A percentile compares a stretch with the other conserved stretches of the same genome.
Conservation (phyloP, 257 asterid species). For the Solanum stenotomum region DNA sequence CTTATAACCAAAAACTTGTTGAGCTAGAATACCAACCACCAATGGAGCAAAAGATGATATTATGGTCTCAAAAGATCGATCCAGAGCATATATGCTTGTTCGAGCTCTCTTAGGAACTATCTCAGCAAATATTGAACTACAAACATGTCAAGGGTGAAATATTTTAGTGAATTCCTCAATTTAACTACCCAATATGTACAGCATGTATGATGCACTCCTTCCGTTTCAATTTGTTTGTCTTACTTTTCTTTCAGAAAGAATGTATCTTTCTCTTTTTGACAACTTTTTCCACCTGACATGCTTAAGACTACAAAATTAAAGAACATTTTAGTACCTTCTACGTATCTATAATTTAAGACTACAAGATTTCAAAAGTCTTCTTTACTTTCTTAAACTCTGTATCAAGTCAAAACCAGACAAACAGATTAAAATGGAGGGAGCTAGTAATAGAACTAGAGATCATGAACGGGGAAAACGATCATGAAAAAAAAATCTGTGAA, state of each 20-base stretch:
- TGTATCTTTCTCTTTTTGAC: background rate
- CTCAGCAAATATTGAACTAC: conserved; percentile 10
- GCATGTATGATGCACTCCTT: background rate
- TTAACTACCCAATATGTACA: background rate
- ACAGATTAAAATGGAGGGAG: background rate
- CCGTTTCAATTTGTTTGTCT: background rate
- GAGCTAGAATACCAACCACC: conserved; percentile 43
- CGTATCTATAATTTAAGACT: background rate
- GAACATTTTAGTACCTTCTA: background rate
- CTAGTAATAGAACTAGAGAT: background rate
- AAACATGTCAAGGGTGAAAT: background rate
- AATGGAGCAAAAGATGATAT: conserved; percentile 85
- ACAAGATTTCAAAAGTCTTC: background rate
- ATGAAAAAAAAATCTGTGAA: background rate
- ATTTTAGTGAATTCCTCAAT: background rate
- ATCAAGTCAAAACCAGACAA: background rate
- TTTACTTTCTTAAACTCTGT: background rate
- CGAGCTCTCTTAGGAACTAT: conserved; percentile 2
- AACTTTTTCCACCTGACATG: background rate
- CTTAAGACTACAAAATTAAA: background rate
- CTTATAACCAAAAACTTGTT: conserved; percentile 61
- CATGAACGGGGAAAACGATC: background rate
- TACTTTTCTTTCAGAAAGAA: background rate
- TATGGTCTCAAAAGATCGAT: conserved; percentile 40
- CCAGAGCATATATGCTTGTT: conserved; percentile 7